Percentiles rank a stretch among this genome's conserved stretches.
These are phyloP conservation scores for Populus trichocarpa DNA, from an alignment of 441 rosid genomes.

Conservation along the genomic window DNA sequence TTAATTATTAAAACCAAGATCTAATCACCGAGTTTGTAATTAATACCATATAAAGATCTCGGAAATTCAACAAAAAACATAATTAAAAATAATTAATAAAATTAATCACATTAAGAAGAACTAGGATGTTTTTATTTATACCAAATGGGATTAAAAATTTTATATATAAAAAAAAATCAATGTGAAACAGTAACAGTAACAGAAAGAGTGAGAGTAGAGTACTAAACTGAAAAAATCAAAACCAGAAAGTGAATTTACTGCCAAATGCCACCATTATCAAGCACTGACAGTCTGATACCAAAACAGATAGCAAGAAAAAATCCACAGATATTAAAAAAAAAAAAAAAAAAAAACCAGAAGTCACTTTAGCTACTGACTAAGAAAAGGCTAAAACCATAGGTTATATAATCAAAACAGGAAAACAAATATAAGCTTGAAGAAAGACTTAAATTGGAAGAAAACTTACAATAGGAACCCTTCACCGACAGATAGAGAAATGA, in stretches of 20 bases:
- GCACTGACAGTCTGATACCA: slow-evolving; percentile 2
- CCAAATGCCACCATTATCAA: background rate
- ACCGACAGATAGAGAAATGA: slow-evolving; percentile 29
- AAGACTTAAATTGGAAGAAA: slow-evolving; percentile 17
- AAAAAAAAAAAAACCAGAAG: background rate
- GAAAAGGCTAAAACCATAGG: background rate
- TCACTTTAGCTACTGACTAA: slow-evolving; percentile 1
- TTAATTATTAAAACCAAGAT: background rate
- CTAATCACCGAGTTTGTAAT: background rate
- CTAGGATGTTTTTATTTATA: background rate
- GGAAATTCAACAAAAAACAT: too few relatives aligned
- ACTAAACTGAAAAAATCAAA: background rate
- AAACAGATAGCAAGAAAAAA: background rate
- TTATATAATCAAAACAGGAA: slow-evolving; percentile 8
- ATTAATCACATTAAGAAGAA: background rate
- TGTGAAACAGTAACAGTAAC: background rate
- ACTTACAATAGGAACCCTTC: slow-evolving; percentile 9
- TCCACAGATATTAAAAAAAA: background rate
- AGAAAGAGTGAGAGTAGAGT: background rate
- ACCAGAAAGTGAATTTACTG: background rate
- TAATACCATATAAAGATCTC: background rate
- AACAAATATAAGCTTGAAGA: background rate
- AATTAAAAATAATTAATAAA: too few relatives aligned
- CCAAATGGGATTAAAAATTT: background rate
- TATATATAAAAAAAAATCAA: background rate